phyloP scores from a whole-genome alignment of 495 filamentous ascomycete genomes.

The Aspergillus bertholletiae region DNA sequence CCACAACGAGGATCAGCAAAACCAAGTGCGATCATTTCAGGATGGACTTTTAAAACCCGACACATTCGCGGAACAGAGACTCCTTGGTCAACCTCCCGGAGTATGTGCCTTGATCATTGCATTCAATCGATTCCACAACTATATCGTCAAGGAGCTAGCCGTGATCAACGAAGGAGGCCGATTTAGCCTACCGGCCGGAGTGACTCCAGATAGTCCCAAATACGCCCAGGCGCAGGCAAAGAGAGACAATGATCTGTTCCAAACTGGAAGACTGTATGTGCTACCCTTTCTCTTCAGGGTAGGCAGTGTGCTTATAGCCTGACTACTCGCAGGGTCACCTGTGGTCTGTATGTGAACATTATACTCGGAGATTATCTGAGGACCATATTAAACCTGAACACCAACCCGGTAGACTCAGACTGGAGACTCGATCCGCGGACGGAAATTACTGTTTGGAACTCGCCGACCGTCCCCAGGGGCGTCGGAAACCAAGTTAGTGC shows the following conservation, averaged over 20 bases:
- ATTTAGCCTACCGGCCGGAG: slow-evolving; percentile 25
- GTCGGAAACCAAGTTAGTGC: slow-evolving; percentile 47
- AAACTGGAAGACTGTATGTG: slow-evolving; percentile 23
- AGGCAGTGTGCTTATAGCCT: not conserved
- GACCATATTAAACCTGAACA: slow-evolving; percentile 15
- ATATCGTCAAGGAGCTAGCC: slow-evolving; percentile 39
- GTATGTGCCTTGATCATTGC: slow-evolving; percentile 60
- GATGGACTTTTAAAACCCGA: slow-evolving; percentile 74
- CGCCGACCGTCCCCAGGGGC: slow-evolving; percentile 20
- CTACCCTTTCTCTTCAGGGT: not conserved
- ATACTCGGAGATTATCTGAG: slow-evolving; percentile 27
- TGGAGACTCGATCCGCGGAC: slow-evolving; percentile 29
- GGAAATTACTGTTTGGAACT: slow-evolving; percentile 5
- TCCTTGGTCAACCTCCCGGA: slow-evolving; percentile 67
- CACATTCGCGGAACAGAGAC: slow-evolving; percentile 64
- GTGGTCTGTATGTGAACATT: slow-evolving; percentile 31
- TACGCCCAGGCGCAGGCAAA: slow-evolving; percentile 15
- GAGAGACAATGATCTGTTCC: slow-evolving; percentile 27
- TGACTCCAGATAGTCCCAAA: not conserved
- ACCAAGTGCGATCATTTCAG: slow-evolving; percentile 58
- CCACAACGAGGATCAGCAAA: slow-evolving; percentile 60
- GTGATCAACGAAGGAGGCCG: slow-evolving; percentile 48
- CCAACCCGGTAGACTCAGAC: slow-evolving; percentile 5
- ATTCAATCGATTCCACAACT: slow-evolving; percentile 45
- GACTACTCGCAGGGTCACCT: slow-evolving; percentile 16